Percentiles rank a stretch among this genome's conserved stretches.
phyloP scores from a whole-genome alignment of 176 grass and related monocot species.

The Musa acuminata region DNA sequence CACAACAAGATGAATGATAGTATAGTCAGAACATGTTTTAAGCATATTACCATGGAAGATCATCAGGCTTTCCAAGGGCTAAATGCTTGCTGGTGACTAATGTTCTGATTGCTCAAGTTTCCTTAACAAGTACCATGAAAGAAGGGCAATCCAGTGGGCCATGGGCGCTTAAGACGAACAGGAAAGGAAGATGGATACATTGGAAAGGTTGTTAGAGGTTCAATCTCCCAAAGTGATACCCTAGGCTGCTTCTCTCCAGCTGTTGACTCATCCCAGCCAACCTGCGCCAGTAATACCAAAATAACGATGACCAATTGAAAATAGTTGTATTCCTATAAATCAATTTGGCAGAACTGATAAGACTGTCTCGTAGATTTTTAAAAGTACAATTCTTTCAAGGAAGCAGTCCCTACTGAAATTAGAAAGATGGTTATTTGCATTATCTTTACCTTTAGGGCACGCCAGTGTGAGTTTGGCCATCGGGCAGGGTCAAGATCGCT shows the following conservation, averaged over 20 bases:
- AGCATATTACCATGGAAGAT: too few species aligned
- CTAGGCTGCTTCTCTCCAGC: slow-evolving; percentile 93
- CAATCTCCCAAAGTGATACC: slow-evolving; percentile 99
- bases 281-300: slow-evolving; percentile 37
- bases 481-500: slow-evolving; percentile 81
- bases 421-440: not conserved
- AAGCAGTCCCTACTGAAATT: not conserved
- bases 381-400: not conserved
- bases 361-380: not conserved
- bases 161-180: slow-evolving; percentile 88
- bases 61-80: too few species aligned
- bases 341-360: not conserved
- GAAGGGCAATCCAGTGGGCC: slow-evolving; percentile 88
- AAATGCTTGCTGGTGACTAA: not conserved
- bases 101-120: not conserved
- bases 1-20: slow-evolving; percentile 1
- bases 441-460: slow-evolving; percentile 76
- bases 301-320: not conserved
- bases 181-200: slow-evolving; percentile 97
- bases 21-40: not conserved
- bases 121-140: not conserved
- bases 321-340: not conserved
- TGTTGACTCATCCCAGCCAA: slow-evolving; percentile 99
- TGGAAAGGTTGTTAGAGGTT: slow-evolving; percentile 94
- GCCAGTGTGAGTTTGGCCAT: slow-evolving; percentile 99